phyloP scores from a whole-genome alignment of 371 early-diverging fungal species.

The Rhizopus stolonifer region DNA sequence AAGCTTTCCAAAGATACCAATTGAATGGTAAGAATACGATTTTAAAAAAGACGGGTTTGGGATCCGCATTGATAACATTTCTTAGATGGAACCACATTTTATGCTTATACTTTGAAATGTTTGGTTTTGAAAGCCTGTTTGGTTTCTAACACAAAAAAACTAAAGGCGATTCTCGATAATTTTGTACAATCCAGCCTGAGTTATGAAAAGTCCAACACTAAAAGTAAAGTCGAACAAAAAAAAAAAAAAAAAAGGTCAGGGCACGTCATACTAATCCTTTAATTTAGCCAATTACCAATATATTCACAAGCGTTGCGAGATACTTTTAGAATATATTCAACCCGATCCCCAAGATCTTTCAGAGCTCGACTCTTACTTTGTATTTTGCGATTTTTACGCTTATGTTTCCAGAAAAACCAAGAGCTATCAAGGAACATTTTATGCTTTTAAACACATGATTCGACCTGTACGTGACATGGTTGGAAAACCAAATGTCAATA shows the following conservation, averaged over 20 bases:
- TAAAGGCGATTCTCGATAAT: conserved; percentile 28
- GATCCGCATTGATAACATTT: too few relatives aligned
- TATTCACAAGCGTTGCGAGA: conserved; percentile 25
- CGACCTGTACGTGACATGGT: conserved; percentile 19
- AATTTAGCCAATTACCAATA: conserved; percentile 18
- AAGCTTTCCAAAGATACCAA: conserved; percentile 22
- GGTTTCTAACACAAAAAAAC: conserved; percentile 2
- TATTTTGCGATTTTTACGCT: conserved; percentile 37
- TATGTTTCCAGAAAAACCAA: conserved; percentile 37
- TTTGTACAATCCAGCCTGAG: conserved; percentile 32
- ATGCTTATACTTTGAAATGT: conserved; percentile 22
- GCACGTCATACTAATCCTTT: not conserved
- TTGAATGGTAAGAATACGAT: conserved; percentile 21
- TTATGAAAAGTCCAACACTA: conserved; percentile 30
- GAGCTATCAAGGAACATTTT: conserved; percentile 26
- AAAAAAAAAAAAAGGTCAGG: not conserved
- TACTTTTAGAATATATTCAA: conserved; percentile 16
- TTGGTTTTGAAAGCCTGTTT: conserved; percentile 18
- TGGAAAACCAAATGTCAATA: conserved; percentile 1
- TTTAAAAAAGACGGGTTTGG: too few relatives aligned
- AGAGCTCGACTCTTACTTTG: conserved; percentile 37
- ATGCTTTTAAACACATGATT: conserved; percentile 34
- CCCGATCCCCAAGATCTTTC: conserved; percentile 16
- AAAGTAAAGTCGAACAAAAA: conserved; percentile 14
- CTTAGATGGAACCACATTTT: conserved; percentile 12